Evolutionary conservation across 176 grass and related monocot genomes (phyloP).

Genomic region (Phragmites australis): DNA sequence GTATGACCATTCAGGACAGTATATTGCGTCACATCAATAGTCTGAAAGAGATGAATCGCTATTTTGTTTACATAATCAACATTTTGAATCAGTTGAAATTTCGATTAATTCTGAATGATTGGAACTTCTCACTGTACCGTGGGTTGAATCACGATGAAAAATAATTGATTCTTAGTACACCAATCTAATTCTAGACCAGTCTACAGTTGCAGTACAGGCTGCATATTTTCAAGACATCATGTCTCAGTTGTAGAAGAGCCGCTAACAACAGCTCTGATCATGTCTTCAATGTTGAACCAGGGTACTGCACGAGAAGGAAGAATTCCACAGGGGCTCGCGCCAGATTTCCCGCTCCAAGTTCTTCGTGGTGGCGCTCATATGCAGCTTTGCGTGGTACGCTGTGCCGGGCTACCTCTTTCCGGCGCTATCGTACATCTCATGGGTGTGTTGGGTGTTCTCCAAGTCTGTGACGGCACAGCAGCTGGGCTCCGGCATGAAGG

Average conservation of each 20-base stretch:
- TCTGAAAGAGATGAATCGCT: not conserved
- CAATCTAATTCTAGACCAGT: not conserved
- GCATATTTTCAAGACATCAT: conserved; percentile 8
- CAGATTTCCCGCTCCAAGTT: conserved; percentile 74
- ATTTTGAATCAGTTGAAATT: not conserved
- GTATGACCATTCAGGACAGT: not conserved
- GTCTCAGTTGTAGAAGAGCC: not conserved
- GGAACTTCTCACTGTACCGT: not conserved
- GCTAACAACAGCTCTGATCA: not conserved
- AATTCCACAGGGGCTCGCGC: conserved; percentile 20
- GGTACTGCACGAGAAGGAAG: conserved; percentile 85
- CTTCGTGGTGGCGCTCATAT: conserved; percentile 69
- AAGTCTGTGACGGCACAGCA: conserved; percentile 79
- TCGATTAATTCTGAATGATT: not conserved
- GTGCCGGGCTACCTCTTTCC: conserved; percentile 75
- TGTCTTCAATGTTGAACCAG: conserved; percentile 39
- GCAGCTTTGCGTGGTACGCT: conserved; percentile 72
- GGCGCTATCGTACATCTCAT: conserved; percentile 64
- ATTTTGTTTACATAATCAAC: not conserved
- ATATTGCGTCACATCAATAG: not conserved
- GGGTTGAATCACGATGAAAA: not conserved
- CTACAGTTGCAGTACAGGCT: too few relatives aligned
- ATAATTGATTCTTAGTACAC: not conserved
- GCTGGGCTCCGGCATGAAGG: conserved; percentile 67
- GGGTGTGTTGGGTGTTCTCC: conserved; percentile 85